Evolutionary conservation across 169 alveolate species (phyloP).

Genomic region (Theileria parva): DNA sequence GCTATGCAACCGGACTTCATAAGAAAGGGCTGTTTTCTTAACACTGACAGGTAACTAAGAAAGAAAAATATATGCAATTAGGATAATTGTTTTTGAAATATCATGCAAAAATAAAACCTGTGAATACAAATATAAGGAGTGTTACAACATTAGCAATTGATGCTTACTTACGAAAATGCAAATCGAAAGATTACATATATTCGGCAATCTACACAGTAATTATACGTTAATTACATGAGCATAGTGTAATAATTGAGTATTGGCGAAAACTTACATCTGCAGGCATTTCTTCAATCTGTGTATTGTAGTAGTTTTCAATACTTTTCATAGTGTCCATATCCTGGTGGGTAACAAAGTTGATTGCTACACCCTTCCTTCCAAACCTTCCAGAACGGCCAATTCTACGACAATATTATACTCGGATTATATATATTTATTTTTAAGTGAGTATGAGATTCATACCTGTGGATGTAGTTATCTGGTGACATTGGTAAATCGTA

Average conservation of each 20-base stretch:
- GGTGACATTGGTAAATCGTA: constrained; percentile 96
- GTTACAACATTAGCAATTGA: constrained; percentile 23
- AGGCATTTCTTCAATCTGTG: constrained; percentile 99
- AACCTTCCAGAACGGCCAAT: constrained; percentile 99
- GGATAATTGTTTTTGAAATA: constrained; percentile 1
- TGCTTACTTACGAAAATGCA: background rate
- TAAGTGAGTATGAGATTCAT: background rate
- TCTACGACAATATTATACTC: constrained; percentile 75
- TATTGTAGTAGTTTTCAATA: constrained; percentile 95
- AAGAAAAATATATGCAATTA: too few species aligned
- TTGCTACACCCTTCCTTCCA: constrained; percentile 99
- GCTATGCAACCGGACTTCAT: background rate
- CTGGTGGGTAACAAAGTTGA: constrained; percentile 94
- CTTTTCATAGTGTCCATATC: constrained; percentile 94
- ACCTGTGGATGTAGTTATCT: constrained; percentile 95
- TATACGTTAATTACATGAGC: background rate
- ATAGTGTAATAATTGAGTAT: background rate
- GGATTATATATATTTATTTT: background rate
- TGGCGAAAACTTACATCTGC: constrained; percentile 80
- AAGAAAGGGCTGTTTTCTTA: background rate
- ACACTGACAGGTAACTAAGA: background rate
- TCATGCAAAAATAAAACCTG: background rate
- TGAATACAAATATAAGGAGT: constrained; percentile 7
- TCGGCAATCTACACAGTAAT: constrained; percentile 48
- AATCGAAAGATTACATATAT: constrained; percentile 44